phyloP scores from a whole-genome alignment of 805 yeast species.

The Ascoidea asiatica region DNA sequence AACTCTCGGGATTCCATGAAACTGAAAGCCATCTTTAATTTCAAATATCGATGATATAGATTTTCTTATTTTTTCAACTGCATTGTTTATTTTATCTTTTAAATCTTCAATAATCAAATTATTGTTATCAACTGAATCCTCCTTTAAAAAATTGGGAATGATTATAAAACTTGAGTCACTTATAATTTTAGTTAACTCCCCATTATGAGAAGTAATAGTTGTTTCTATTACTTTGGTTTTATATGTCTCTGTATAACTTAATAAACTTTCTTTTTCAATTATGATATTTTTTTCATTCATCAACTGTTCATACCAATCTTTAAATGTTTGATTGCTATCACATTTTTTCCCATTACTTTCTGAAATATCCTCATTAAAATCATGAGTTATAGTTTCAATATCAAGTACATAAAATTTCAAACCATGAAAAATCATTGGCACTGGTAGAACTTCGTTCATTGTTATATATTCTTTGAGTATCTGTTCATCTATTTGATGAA shows the following conservation, averaged over 20 bases:
- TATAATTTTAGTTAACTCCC: slow-evolving; percentile 19
- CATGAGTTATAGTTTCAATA: too few relatives aligned
- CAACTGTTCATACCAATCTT: not conserved
- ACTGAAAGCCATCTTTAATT: not conserved
- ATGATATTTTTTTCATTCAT: not conserved
- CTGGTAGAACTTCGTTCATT: not conserved
- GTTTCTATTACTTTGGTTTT: not conserved
- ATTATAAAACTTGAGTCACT: slow-evolving; percentile 26
- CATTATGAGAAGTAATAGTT: slow-evolving; percentile 22
- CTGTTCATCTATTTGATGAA: not conserved
- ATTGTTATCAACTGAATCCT: not conserved
- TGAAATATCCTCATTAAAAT: not conserved
- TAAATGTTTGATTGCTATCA: not conserved
- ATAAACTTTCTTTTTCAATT: not conserved
- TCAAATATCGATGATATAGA: not conserved
- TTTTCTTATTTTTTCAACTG: slow-evolving; percentile 1
- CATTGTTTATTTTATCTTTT: not conserved
- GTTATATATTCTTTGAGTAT: not conserved
- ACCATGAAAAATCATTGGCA: slow-evolving; percentile 2
- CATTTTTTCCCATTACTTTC: not conserved
- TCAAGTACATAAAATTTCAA: not conserved
- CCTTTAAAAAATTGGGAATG: slow-evolving; percentile 13
- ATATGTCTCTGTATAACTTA: not conserved
- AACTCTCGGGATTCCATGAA: slow-evolving; percentile 4
- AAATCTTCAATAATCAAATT: not conserved